These are phyloP conservation scores for Yamadazyma triangularis DNA, from an alignment of 1,139 yeast genomes.

Conservation along the genomic window DNA sequence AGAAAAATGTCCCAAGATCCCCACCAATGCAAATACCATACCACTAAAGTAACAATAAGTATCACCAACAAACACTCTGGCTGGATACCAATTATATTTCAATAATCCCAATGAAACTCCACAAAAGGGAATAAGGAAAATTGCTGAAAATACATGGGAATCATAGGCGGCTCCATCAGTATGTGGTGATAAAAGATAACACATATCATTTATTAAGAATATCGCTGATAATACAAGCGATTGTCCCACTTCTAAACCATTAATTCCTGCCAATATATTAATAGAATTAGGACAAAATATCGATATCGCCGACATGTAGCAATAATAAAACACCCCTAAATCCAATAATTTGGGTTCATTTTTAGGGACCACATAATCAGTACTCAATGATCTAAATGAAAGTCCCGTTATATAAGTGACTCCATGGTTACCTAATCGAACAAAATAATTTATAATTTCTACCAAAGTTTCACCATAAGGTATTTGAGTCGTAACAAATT, in stretches of 20 bases:
- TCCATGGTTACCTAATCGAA: constrained; percentile 28
- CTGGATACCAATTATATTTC: constrained; percentile 85
- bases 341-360: constrained; percentile 52
- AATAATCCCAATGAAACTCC: constrained; percentile 80
- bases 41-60: constrained; percentile 98
- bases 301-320: constrained; percentile 86
- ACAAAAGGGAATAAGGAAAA: constrained; percentile 76
- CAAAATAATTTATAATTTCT: constrained; percentile 17
- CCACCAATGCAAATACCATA: constrained; percentile 97
- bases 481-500: constrained; percentile 42
- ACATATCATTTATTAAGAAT: constrained; percentile 68
- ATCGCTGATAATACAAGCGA: constrained; percentile 71
- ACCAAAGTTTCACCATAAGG: constrained; percentile 20
- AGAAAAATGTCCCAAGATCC: constrained; percentile 93
- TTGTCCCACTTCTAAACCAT: constrained; percentile 96
- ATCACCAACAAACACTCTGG: constrained; percentile 93
- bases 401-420: constrained; percentile 35
- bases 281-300: constrained; percentile 97
- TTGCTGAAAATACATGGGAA: constrained; percentile 77
- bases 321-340: constrained; percentile 74
- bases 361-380: constrained; percentile 27
- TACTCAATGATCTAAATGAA: constrained; percentile 32
- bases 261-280: constrained; percentile 91
- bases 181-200: constrained; percentile 50
- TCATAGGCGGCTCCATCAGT: constrained; percentile 62